phyloP scores from a whole-genome alignment of 768 basidiomycete species.

The Solioccasus polychromus region DNA sequence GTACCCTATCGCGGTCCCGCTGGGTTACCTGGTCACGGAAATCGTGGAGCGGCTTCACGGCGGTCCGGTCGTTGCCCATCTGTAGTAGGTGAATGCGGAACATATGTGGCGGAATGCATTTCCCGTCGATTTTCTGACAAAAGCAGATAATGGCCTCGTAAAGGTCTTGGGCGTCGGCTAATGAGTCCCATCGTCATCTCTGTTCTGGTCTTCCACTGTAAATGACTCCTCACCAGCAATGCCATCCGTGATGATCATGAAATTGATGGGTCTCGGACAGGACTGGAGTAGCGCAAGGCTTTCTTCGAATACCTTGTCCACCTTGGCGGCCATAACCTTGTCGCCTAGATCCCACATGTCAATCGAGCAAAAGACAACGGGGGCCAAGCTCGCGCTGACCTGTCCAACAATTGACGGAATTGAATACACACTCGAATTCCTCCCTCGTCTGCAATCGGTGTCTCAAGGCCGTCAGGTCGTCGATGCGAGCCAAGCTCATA shows the following conservation, averaged over 20 bases:
- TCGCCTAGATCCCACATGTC: slow-evolving; percentile 5
- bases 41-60: slow-evolving; percentile 19
- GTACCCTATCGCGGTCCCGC: slow-evolving; percentile 13
- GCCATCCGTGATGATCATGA: slow-evolving; percentile 22
- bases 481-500: not conserved
- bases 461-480: not conserved
- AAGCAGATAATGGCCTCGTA: slow-evolving; percentile 5
- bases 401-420: slow-evolving; percentile 17
- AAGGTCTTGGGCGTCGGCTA: slow-evolving; percentile 17
- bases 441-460: slow-evolving; percentile 7
- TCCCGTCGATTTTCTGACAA: slow-evolving; percentile 10
- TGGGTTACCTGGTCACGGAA: slow-evolving; percentile 19
- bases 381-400: slow-evolving; percentile 6
- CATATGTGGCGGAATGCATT: slow-evolving; percentile 12
- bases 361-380: not conserved
- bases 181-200: not conserved
- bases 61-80: slow-evolving; percentile 23
- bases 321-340: slow-evolving; percentile 17
- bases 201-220: not conserved
- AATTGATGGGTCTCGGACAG: slow-evolving; percentile 6
- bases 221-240: slow-evolving; percentile 14
- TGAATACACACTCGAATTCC: slow-evolving; percentile 19
- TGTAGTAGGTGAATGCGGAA: slow-evolving; percentile 25
- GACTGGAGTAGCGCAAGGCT: slow-evolving; percentile 5
- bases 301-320: slow-evolving; percentile 19